Evolutionary conservation across 371 early-diverging fungal genomes (phyloP).

Genomic region (Batkoa obscura): DNA sequence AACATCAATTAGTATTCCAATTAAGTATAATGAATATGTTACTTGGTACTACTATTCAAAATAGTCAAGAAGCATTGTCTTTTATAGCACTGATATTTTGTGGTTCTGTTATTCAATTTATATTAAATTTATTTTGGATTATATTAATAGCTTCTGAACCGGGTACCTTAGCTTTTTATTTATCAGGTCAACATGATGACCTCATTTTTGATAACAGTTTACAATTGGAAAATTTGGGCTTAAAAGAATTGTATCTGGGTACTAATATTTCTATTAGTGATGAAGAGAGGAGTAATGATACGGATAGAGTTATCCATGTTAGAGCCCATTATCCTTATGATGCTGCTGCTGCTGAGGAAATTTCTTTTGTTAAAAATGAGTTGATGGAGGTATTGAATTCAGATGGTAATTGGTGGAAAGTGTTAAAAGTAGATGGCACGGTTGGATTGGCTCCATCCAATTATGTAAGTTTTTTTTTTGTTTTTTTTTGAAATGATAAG

Average conservation of each 20-base stretch:
- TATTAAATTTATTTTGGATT: conserved; percentile 6
- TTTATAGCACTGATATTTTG: not conserved
- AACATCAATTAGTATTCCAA: not conserved
- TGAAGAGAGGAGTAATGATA: not conserved
- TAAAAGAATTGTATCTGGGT: not conserved
- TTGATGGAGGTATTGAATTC: conserved; percentile 66
- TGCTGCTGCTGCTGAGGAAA: conserved; percentile 64
- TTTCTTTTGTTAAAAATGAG: conserved; percentile 77
- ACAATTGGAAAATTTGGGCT: not conserved
- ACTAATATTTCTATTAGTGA: not conserved
- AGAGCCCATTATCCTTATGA: not conserved
- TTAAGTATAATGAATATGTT: not conserved
- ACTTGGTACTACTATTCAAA: not conserved
- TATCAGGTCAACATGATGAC: not conserved
- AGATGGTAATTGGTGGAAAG: conserved; percentile 94
- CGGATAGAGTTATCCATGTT: not conserved
- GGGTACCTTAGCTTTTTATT: conserved; percentile 5
- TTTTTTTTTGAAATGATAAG: no score
- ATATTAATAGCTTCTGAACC: conserved; percentile 1
- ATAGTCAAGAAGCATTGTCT: not conserved
- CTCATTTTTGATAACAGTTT: not conserved
- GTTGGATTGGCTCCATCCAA: conserved; percentile 87
- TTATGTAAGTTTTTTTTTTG: conserved; percentile 20
- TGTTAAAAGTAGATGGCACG: conserved; percentile 54
- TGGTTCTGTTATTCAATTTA: not conserved